Base-by-base conservation (phyloP, 1,284 basidiomycete genomes). In the Spongispora temasekensis region DNA sequence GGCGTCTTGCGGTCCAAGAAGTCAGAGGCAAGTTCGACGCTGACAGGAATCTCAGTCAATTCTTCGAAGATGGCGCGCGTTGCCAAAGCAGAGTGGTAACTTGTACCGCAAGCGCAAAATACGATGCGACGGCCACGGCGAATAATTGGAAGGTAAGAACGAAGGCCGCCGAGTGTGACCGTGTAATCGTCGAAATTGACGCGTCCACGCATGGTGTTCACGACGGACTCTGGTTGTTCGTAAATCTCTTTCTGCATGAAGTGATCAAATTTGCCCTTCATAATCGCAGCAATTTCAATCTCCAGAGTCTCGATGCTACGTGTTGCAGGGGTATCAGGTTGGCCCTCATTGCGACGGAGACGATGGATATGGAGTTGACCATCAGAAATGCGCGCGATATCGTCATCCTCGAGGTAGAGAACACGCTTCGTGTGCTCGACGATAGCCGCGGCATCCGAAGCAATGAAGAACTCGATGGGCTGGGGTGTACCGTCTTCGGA, bases 231-330 rank as follows among this genome's bases (percentile, higher is more conserved):
- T 63, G 97, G 97, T 79, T 99, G 97, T 77, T 99, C 97, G 84
- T 97, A 99, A 73, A 99, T 99, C 79, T 99, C 97, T 83, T 99
- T 99, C 78, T 99, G 97, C 97, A 99, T 99, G 79, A 99, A 99
- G 78, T 97, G 96, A 76, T 97, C 94, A 76, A 98, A 99, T 77
- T 95, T 94, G 75, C 97, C 97, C 86, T 99, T 99, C 97, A 99
- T 99, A 82, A 99, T 99, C 71, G 97, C 97, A 37, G 97, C 97
- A 55, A 99, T 89, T 78, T 99, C 97, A 71, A 99, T 91, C 80
- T 99, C 97, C 71, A 99, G 89, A 19, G 96, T 98, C 83, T 99
- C 97, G 78, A 99, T 99, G 66, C 89, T 95, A 69, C 97, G 93
- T 57, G 95, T 97, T 21, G 95, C 76, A 73, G 89, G 52, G 81